Evolutionary conservation across 306 rosid genomes (phyloP), one percentile per base, ranked within the genome.

Genomic region (Rubus parviflorus): DNA sequence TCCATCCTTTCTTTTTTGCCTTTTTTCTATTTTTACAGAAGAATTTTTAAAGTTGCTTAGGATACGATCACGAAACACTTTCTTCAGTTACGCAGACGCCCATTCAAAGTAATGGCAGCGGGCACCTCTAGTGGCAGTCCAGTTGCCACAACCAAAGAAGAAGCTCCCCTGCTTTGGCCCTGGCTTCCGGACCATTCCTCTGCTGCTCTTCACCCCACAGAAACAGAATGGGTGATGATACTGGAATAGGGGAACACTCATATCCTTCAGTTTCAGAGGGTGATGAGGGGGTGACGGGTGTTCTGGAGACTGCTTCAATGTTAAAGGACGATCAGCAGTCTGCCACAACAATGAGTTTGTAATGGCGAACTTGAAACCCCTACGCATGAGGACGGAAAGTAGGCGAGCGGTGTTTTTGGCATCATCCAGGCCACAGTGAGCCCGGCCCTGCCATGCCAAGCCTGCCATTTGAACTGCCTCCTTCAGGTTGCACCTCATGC

Each of bases 391-490:
- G 41, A 93, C 86, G 5, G 89, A 88, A 52, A 93, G 89, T 23
- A 93, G 82, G 66, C 87, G 91, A 81, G 98, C 98, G 2, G 97
- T 93, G 71, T 93, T 93, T 89, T 87, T 93, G 52, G 98, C 97
- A 81, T 93, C 97, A 79, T 93, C 98, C 51, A 93, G 88, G 82
- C 97, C 98, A 76, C 98, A 91, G 81, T 93, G 98, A 77, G 97
- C 87, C 65, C 97, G 93, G 74, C 98, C 98, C 85, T 91, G 93
- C 98, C 98, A 93, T 63, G 70, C 86, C 85, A 93, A 85, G 66
- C 98, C 97, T 3, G 98, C 87, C 70, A 87, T 89, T 85, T 89
- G 93, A 83, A 93, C 98, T 9, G 98, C 98, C 82, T 93, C 95
- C 90, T 91, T 91, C 70, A 93, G 87, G 78, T 91, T 93, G 84